Percentiles rank a stretch among this genome's conserved stretches.
Evolutionary conservation across 177 flowering plant genomes (phyloP).

Genomic region (Vitis hybrid): DNA sequence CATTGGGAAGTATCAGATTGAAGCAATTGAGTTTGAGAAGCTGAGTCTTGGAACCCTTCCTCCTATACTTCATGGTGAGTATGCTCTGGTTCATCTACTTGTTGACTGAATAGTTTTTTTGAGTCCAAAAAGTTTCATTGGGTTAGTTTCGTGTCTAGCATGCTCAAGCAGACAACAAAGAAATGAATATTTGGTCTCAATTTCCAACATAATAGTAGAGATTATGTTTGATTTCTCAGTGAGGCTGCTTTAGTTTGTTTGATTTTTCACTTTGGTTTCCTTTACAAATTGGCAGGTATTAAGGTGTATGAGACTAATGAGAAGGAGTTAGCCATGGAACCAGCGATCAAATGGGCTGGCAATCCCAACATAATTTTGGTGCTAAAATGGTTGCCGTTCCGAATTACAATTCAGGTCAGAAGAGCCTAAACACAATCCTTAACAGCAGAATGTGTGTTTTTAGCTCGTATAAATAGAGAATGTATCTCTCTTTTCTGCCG

Average conservation of each 20-base stretch:
- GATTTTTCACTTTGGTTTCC: neutral
- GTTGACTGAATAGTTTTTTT: neutral
- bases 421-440: conserved; percentile 2
- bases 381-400: conserved; percentile 46
- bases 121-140: no score
- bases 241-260: neutral
- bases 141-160: no score
- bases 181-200: no score
- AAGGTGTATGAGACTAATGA: conserved; percentile 79
- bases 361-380: conserved; percentile 68
- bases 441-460: conserved; percentile 3
- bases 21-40: conserved; percentile 62
- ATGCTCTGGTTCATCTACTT: neutral
- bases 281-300: conserved; percentile 44
- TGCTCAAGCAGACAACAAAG: no score
- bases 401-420: conserved; percentile 68
- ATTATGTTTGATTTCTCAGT: neutral
- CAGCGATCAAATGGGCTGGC: conserved; percentile 83
- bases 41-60: conserved; percentile 77
- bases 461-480: conserved; percentile 1
- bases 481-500: neutral
- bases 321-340: conserved; percentile 72
- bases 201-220: no score
- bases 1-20: conserved; percentile 56
- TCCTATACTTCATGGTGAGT: conserved; percentile 66